Conservation (phyloP, 1,284 basidiomycete species). For the Boletus mariae region DNA sequence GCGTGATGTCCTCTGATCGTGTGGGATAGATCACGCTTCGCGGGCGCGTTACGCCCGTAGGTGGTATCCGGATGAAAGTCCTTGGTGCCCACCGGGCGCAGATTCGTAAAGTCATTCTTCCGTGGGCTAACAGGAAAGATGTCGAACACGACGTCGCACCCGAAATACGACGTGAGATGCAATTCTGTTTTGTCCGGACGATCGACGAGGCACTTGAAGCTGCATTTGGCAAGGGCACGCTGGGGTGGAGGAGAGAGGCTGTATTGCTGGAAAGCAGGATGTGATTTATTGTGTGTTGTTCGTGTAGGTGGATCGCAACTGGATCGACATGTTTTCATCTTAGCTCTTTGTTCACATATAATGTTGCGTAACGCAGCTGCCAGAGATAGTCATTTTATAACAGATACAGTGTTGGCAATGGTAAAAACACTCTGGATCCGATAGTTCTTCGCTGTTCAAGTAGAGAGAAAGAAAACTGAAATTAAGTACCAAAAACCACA, state of each 20-base stretch:
- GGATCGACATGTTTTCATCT: neutral
- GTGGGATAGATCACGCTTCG: slow-evolving; percentile 63
- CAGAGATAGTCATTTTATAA: slow-evolving; percentile 12
- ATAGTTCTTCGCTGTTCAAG: slow-evolving; percentile 14
- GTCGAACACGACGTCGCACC: slow-evolving; percentile 79
- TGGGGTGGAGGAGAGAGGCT: slow-evolving; percentile 54
- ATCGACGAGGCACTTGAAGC: slow-evolving; percentile 78
- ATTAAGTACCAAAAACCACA: slow-evolving; percentile 28
- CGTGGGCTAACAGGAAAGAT: slow-evolving; percentile 79
- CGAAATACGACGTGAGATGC: slow-evolving; percentile 68
- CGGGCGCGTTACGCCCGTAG: slow-evolving; percentile 76
- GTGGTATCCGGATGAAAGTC: slow-evolving; percentile 60
- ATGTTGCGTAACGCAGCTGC: slow-evolving; percentile 2
- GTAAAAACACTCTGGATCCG: slow-evolving; percentile 11
- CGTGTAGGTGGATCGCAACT: neutral
- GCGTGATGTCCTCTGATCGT: slow-evolving; percentile 1
- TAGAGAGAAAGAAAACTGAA: slow-evolving; percentile 13
- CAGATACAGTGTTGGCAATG: slow-evolving; percentile 23
- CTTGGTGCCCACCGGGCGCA: slow-evolving; percentile 83
- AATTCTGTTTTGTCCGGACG: slow-evolving; percentile 77
- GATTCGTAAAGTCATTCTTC: slow-evolving; percentile 78
- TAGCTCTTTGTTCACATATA: neutral
- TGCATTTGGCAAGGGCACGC: slow-evolving; percentile 66
- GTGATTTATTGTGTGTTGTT: slow-evolving; percentile 21
- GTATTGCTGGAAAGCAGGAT: slow-evolving; percentile 56